A percentile compares a stretch with the other conserved stretches of the same genome.
These are phyloP conservation scores for Schizochytrium sp. DNA, from an alignment of 108 stramenopile genomes.

Conservation along the genomic window DNA sequence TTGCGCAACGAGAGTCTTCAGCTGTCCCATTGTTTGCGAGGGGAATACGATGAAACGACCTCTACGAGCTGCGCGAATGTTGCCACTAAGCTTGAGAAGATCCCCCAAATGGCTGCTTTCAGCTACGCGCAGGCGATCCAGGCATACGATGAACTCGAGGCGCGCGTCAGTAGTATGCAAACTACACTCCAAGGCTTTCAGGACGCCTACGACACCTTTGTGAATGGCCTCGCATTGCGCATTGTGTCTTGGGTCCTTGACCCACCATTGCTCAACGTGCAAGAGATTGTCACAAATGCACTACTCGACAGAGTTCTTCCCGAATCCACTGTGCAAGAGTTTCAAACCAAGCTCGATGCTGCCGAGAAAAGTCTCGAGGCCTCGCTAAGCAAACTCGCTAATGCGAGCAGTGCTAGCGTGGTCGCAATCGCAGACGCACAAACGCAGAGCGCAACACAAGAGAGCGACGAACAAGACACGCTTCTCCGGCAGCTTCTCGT, in stretches of 20 bases:
- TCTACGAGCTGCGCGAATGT: background rate
- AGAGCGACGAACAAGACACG: too few species aligned
- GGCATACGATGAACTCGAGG: background rate
- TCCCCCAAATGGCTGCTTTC: background rate
- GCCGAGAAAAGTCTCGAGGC: background rate
- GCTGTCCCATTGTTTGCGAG: background rate
- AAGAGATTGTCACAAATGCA: background rate
- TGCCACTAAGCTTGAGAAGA: background rate
- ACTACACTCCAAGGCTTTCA: background rate
- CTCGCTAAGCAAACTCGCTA: too few species aligned
- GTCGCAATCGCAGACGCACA: too few species aligned
- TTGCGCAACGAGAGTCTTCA: background rate
- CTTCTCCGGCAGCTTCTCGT: too few species aligned
- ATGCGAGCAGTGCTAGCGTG: too few species aligned
- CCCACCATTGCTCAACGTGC: background rate
- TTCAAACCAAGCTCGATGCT: background rate
- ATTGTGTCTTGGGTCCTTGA: background rate
- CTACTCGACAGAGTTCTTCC: background rate
- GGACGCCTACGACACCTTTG: background rate
- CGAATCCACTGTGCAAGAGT: background rate
- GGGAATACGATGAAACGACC: background rate
- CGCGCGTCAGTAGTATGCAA: background rate
- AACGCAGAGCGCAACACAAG: too few species aligned
- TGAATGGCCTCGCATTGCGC: background rate
- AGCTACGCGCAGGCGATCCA: background rate